phyloP scores from a whole-genome alignment of 1,139 yeast genomes.

The Suhomyces coccinellae region DNA sequence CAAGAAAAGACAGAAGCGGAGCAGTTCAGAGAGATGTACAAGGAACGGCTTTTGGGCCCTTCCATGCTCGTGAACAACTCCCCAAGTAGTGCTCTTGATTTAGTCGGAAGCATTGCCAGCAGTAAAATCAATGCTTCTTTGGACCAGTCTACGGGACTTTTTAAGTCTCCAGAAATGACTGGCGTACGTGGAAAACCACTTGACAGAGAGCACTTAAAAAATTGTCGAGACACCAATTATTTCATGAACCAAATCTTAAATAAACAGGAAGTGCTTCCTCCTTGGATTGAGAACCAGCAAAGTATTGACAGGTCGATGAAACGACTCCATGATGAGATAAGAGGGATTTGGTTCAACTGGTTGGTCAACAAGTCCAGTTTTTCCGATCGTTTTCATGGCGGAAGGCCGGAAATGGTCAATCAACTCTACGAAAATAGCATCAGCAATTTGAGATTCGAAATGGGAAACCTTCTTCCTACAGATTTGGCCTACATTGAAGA shows the following conservation, averaged over 20 bases:
- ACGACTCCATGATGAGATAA: constrained; percentile 46
- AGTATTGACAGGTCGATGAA: constrained; percentile 50
- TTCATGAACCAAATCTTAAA: constrained; percentile 58
- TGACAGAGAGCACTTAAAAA: constrained; percentile 58
- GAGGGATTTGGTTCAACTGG: constrained; percentile 44
- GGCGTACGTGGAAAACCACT: constrained; percentile 64
- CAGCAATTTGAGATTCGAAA: constrained; percentile 1
- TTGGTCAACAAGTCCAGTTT: constrained; percentile 26
- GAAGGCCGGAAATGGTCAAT: background rate
- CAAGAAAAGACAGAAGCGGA: constrained; percentile 39
- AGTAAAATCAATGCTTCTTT: constrained; percentile 73
- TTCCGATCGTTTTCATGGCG: constrained; percentile 1
- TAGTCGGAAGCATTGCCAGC: constrained; percentile 68
- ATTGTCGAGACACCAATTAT: constrained; percentile 45
- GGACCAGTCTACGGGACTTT: constrained; percentile 60
- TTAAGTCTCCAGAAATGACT: constrained; percentile 49
- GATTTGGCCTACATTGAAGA: constrained; percentile 41
- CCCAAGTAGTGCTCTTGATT: constrained; percentile 41
- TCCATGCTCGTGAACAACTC: constrained; percentile 44
- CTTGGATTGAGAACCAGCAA: constrained; percentile 84
- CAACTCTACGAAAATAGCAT: constrained; percentile 5
- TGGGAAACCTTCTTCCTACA: constrained; percentile 5
- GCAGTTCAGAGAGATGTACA: constrained; percentile 60
- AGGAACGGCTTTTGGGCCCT: constrained; percentile 64
- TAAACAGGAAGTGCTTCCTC: constrained; percentile 78